Evolutionary conservation across 1,139 yeast species (phyloP).

Genomic region (Blastobotrys illinoisensis): DNA sequence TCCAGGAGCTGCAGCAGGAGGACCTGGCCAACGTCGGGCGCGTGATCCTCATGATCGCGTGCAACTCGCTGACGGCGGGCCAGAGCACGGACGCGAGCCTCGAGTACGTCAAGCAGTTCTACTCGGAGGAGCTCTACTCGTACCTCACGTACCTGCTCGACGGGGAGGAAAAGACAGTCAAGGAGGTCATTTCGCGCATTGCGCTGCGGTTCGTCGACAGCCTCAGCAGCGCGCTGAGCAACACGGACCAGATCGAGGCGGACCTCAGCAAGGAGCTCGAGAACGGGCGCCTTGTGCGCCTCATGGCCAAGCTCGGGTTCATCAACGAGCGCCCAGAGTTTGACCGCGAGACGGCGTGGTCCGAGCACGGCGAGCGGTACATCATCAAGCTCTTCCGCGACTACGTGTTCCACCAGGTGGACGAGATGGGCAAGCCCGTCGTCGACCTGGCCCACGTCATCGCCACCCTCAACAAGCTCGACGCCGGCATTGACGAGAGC

Average conservation of each 20-base stretch:
- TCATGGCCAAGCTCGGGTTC: constrained; percentile 74
- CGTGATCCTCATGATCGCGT: constrained; percentile 51
- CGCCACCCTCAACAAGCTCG: constrained; percentile 75
- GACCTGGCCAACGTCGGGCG: constrained; percentile 58
- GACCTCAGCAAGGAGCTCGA: constrained; percentile 72
- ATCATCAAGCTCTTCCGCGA: constrained; percentile 76
- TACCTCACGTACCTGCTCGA: constrained; percentile 12
- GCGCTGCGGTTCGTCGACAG: constrained; percentile 24
- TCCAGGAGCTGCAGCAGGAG: constrained; percentile 39
- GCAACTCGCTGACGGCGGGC: constrained; percentile 28
- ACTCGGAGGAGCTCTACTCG: constrained; percentile 18
- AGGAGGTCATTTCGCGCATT: constrained; percentile 17
- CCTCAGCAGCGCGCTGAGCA: constrained; percentile 49
- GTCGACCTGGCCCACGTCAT: constrained; percentile 81
- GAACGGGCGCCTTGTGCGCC: constrained; percentile 79
- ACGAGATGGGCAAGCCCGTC: constrained; percentile 70
- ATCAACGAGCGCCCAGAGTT: constrained; percentile 71
- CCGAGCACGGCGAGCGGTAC: constrained; percentile 71
- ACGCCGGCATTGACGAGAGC: constrained; percentile 86
- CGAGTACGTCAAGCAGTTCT: constrained; percentile 6
- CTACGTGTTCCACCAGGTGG: constrained; percentile 77
- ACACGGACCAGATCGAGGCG: constrained; percentile 61
- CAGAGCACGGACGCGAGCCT: constrained; percentile 13
- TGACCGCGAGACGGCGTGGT: constrained; percentile 54
- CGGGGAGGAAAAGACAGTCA: constrained; percentile 6